These are phyloP conservation scores for Protostelium mycophagum DNA, from an alignment of 78 protist genomes.

Conservation along the genomic window DNA sequence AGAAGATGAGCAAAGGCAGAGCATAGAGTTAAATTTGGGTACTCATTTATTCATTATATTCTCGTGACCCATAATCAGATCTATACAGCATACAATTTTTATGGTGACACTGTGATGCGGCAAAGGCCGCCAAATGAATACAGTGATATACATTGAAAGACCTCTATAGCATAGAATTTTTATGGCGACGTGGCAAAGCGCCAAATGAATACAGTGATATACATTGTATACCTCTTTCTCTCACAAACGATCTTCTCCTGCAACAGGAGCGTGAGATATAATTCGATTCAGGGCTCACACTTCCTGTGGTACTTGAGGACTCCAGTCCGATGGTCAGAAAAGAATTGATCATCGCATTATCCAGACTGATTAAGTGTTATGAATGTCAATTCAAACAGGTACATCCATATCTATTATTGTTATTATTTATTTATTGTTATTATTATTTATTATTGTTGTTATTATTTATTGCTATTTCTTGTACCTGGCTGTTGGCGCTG, in stretches of 20 bases:
- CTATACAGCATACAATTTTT: not conserved
- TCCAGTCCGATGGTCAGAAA: constrained; percentile 69
- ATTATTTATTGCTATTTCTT: no score
- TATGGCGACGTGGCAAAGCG: not conserved
- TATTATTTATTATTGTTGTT: no score
- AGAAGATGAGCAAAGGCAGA: constrained; percentile 37
- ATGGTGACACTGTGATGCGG: not conserved
- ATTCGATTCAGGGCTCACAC: constrained; percentile 35
- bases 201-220: not conserved
- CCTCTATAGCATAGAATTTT: not conserved
- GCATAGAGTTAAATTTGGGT: constrained; percentile 46
- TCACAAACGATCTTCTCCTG: no score
- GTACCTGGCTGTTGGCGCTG: no score
- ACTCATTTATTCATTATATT: no score
- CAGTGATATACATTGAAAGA: not conserved
- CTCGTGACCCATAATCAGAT: no score
- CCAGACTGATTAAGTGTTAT: constrained; percentile 28
- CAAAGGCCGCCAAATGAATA: not conserved
- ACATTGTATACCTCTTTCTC: no score
- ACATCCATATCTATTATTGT: no score
- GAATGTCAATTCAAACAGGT: constrained; percentile 40
- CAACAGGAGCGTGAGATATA: no score
- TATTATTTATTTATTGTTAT: no score
- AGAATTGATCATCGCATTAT: constrained; percentile 53
- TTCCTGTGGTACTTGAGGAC: constrained; percentile 52